Conservation (phyloP, 495 filamentous ascomycete genomes). For the Annulohypoxylon stygium region DNA sequence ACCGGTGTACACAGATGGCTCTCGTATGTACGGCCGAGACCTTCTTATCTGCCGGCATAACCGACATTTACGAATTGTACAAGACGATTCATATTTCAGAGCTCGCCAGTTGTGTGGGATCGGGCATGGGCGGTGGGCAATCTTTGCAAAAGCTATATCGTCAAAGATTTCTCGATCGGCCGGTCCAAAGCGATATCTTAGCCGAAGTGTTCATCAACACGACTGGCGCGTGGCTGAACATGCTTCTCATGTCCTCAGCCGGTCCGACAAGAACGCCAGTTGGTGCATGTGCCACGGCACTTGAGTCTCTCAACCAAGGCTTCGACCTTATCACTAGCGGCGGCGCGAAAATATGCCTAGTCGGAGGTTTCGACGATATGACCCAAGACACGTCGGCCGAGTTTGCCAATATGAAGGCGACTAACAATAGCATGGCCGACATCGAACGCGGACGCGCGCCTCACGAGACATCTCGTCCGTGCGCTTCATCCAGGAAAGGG, state of each 20-base stretch:
- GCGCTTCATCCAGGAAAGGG: constrained; percentile 92
- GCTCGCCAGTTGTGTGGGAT: constrained; percentile 96
- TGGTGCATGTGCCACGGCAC: constrained; percentile 94
- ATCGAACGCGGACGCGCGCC: constrained; percentile 93
- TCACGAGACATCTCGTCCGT: constrained; percentile 94
- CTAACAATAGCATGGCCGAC: constrained; percentile 94
- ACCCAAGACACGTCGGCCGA: constrained; percentile 98
- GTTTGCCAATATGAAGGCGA: constrained; percentile 99
- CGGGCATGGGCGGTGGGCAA: constrained; percentile 91
- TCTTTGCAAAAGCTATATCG: constrained; percentile 97
- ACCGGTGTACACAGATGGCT: constrained; percentile 93
- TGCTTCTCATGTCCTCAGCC: constrained; percentile 94
- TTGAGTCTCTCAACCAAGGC: constrained; percentile 96
- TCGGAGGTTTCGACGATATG: constrained; percentile 98
- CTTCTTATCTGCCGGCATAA: constrained; percentile 91
- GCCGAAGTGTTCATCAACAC: constrained; percentile 99
- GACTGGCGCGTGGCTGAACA: constrained; percentile 98
- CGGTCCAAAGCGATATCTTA: constrained; percentile 96
- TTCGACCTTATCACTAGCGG: constrained; percentile 97
- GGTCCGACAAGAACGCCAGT: constrained; percentile 98
- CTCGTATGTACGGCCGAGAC: constrained; percentile 92
- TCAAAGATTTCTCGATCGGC: constrained; percentile 92
- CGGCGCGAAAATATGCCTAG: constrained; percentile 95
- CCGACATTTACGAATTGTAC: constrained; percentile 98
- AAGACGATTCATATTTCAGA: constrained; percentile 97